Percentiles rank a stretch among this genome's conserved stretches.
Evolutionary conservation across 176 grass and related monocot species (phyloP).

Genomic region (Metroxylon sagu): DNA sequence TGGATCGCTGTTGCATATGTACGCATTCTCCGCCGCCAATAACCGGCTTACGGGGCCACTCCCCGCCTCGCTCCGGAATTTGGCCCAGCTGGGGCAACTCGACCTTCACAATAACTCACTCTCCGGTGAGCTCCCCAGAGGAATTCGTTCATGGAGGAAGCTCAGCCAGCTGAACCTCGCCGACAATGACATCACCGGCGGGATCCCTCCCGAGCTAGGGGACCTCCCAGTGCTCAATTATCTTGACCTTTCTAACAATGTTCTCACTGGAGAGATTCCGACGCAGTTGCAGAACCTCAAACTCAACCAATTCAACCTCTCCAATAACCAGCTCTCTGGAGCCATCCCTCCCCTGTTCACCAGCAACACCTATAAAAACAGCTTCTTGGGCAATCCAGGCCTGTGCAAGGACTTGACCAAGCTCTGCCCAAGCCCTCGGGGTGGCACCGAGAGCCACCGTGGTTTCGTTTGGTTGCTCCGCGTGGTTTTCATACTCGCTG

Average conservation of each 20-base stretch:
- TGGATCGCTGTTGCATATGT: not conserved
- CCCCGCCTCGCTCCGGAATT: not conserved
- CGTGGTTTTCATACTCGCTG: not conserved
- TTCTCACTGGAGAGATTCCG: conserved; percentile 1
- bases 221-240: not conserved
- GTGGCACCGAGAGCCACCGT: not conserved
- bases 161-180: conserved; percentile 15
- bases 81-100: not conserved
- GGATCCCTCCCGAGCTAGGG: not conserved
- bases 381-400: conserved; percentile 16
- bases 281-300: conserved; percentile 8
- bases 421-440: not conserved
- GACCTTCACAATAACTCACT: conserved; percentile 12
- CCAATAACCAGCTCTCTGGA: conserved; percentile 10
- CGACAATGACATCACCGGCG: conserved; percentile 7
- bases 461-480: not conserved
- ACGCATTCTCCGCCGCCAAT: not conserved
- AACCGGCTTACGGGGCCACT: conserved; percentile 8
- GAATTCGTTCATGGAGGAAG: conserved; percentile 1
- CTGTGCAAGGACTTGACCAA: not conserved
- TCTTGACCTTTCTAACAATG: conserved; percentile 1
- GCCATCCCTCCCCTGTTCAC: not conserved
- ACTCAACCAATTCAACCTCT: conserved; percentile 3
- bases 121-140: conserved; percentile 3
- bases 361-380: not conserved